Base-by-base conservation (phyloP, 345 rosid genomes). In the Heritiera fomes region DNA sequence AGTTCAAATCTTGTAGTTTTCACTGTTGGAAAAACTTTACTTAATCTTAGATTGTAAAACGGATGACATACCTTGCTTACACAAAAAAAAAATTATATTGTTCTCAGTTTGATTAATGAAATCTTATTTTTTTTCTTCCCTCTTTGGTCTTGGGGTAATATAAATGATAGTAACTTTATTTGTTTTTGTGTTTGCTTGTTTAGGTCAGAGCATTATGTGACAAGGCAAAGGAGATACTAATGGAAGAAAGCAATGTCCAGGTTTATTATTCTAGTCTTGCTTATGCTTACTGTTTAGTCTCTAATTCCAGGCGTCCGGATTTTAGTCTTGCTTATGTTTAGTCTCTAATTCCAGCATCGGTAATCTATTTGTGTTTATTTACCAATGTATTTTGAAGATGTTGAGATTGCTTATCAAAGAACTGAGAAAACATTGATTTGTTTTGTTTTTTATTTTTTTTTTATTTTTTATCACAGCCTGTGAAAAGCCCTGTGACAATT, bases 181-280 rank as follows among this genome's bases (percentile, higher is more conserved):
- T 38, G n/a, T 14, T 52, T 73, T 47, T 20, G 18, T 73, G 60
- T 69, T 34, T 2, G 17, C 20, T 15, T 46, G 45, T 28, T 15
- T 84, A 92, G 99, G 98, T 96, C 70, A 90, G 93, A 87, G 89
- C 79, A 63, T 84, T 96, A 83, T 96, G 98, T n/a, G 98, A 96
- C 85, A 96, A 94, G 85, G 98, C 98, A 47, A 97, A 93, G 88
- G 98, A 97, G 89, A 93, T 90, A 79, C 81, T 97, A 81, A 94
- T 97, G 98, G 92, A 91, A 71, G 99, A 97, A 84, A 97, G 98
- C 93, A 97, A 93, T 68, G 99, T 97, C 82, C 99, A 97, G 99
- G 99, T 96, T 20, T 45, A 66, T 82, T 45, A 20, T 59, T 59
- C 60, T 20, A 30, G 47, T 30, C 72, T 81, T 17, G 79, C 80